Conservation (phyloP, 352 stramenopile species). For the Phytophthora ramorum region DNA sequence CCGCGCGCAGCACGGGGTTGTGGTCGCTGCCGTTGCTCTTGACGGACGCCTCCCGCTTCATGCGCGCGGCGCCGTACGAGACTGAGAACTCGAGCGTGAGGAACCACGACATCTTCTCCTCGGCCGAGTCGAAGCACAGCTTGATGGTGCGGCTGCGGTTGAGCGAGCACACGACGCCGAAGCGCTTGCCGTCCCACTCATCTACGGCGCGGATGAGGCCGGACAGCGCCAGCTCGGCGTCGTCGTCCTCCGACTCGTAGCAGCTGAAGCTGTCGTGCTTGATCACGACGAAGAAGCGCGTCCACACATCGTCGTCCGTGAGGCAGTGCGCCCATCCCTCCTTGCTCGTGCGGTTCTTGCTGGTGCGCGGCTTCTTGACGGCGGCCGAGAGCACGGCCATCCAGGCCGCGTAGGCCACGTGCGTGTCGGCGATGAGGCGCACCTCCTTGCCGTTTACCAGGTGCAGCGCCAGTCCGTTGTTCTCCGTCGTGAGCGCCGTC, state of each 20-base stretch:
- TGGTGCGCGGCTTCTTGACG: constrained; percentile 59
- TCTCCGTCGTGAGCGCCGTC: constrained; percentile 71
- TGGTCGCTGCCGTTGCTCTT: constrained; percentile 45
- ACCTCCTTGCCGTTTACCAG: constrained; percentile 73
- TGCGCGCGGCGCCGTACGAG: constrained; percentile 65
- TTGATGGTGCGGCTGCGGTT: constrained; percentile 78
- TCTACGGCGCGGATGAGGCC: constrained; percentile 70
- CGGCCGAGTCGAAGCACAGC: constrained; percentile 78
- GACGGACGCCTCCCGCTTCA: constrained; percentile 75
- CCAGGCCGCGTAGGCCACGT: constrained; percentile 82
- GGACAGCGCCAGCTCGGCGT: constrained; percentile 70
- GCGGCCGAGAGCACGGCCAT: constrained; percentile 74
- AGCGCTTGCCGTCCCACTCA: constrained; percentile 83
- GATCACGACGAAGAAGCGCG: constrained; percentile 75
- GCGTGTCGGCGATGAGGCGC: constrained; percentile 77
- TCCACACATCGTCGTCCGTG: constrained; percentile 80
- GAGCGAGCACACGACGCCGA: constrained; percentile 70
- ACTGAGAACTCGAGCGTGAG: constrained; percentile 81
- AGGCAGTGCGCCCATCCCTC: constrained; percentile 80
- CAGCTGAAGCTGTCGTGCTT: constrained; percentile 83
- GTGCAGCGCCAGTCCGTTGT: constrained; percentile 80
- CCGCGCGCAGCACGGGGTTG: constrained; percentile 47
- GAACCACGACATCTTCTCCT: constrained; percentile 88
- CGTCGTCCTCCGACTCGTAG: constrained; percentile 77
- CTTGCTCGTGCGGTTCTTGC: constrained; percentile 64